A percentile compares a stretch with the other conserved stretches of the same genome.
These are phyloP conservation scores for Trichoderma sp. DNA, from an alignment of 2,329 filamentous ascomycete genomes.

Conservation along the genomic window DNA sequence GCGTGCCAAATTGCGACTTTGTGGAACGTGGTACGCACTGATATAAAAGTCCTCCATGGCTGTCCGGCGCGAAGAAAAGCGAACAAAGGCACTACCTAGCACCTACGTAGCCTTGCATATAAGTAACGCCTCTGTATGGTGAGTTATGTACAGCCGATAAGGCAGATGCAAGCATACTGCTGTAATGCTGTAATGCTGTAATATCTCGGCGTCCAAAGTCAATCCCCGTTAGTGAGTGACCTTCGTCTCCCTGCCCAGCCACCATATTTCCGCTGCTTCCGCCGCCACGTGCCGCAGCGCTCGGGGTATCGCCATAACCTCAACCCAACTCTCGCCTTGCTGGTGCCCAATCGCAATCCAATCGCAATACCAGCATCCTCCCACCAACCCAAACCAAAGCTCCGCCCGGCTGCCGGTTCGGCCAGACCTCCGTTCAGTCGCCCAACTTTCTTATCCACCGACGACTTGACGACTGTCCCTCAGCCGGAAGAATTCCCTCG, in stretches of 20 bases:
- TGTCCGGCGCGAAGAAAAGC: not conserved
- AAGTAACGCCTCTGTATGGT: not conserved
- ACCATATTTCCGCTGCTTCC: slow-evolving; percentile 13
- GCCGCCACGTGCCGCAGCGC: slow-evolving; percentile 5
- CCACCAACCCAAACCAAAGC: slow-evolving; percentile 17
- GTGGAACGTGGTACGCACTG: not conserved
- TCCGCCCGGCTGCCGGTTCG: slow-evolving; percentile 20
- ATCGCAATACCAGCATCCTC: not conserved
- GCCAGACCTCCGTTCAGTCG: slow-evolving; percentile 19
- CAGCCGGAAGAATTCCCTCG: slow-evolving; percentile 9
- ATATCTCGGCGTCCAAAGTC: not conserved
- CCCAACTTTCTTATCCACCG: slow-evolving; percentile 19
- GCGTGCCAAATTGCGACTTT: not conserved
- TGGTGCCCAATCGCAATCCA: slow-evolving; percentile 2
- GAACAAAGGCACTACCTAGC: no score
- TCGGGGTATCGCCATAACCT: slow-evolving; percentile 17
- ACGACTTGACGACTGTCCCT: slow-evolving; percentile 3
- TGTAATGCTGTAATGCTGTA: no score
- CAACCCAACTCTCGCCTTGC: not conserved
- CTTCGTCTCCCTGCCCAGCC: slow-evolving; percentile 11
- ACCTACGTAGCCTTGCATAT: not conserved
- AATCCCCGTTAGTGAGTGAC: slow-evolving; percentile 18
- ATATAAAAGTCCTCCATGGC: not conserved
- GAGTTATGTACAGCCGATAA: not conserved
- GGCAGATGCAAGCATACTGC: no score